Evolutionary conservation across 225 moss, liverwort and hornwort genomes (phyloP), one percentile per base, ranked within the genome.

Genomic region (Neckera pumila): DNA sequence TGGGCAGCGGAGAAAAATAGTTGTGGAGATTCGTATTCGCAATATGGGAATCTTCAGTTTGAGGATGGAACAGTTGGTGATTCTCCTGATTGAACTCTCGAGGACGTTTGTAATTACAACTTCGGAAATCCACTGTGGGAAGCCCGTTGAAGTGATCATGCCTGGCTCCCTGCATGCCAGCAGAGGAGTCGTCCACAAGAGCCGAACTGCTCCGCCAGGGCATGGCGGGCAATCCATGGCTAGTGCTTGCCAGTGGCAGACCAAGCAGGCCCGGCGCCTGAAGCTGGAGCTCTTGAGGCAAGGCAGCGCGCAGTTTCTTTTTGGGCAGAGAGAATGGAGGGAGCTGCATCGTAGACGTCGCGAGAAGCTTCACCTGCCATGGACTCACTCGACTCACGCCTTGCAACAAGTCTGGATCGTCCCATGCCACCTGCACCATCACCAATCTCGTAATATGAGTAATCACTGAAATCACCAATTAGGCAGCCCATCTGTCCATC

Each of bases 91-190:
- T 63, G 75, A 91, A 89, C 76, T 93, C 94, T 87, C 90, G 86
- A 49, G 89, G 88, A 61, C 90, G 90, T 89, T 92, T 92, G 91
- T 87, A 62, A 85, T 92, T 91, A 86, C 92, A 91, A 73, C 93
- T 81, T 85, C 96, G 94, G 87, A 96, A 93, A 87, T 95, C 97
- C 91, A 92, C 86, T 88, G 91, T 20, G 80, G 95, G 90, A 90
- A 93, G 91, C 91, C 93, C 94, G 88, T 93, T 93, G 83, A 92
- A 86, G 89, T 93, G 93, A 92, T 97, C 96, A 93, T 97, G 97
- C 96, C 97, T 97, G 96, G 96, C 95, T 93, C 95, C 96, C 97
- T 97, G 96, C 92, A 97, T 97, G 94, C 90, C 90, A 90, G 83
- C 86, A 90, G 88, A 92, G 90, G 92, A 86, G 82, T 92, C 90